Conservation (phyloP, 1,139 yeast genomes). For the Taiozyma onychis region DNA sequence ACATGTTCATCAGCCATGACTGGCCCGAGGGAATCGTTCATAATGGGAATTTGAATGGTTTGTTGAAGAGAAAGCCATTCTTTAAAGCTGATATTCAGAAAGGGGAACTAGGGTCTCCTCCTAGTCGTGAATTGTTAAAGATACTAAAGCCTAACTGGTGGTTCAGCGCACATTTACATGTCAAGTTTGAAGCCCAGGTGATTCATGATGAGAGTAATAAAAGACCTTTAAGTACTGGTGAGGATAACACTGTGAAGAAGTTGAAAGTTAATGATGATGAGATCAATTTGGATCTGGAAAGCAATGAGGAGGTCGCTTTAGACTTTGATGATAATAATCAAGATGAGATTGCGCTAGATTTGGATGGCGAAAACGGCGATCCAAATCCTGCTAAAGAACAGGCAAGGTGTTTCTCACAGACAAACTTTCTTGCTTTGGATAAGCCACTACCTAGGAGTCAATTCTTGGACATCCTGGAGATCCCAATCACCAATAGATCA, state of each 20-base stretch:
- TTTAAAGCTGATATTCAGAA: conserved; percentile 57
- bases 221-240: neutral
- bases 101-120: conserved; percentile 69
- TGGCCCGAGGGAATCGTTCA: conserved; percentile 87
- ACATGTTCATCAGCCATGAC: conserved; percentile 74
- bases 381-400: conserved; percentile 1
- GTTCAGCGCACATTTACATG: conserved; percentile 92
- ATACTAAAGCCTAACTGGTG: conserved; percentile 61
- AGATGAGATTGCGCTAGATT: conserved; percentile 18
- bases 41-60: conserved; percentile 47
- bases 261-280: conserved; percentile 31
- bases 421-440: conserved; percentile 75
- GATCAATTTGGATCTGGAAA: conserved; percentile 33
- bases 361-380: conserved; percentile 13
- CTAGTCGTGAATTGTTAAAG: conserved; percentile 51
- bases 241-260: conserved; percentile 14
- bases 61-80: conserved; percentile 59
- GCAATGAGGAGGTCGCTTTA: conserved; percentile 15
- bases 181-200: conserved; percentile 54
- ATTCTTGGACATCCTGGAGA: conserved; percentile 42
- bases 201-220: conserved; percentile 25
- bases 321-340: neutral
- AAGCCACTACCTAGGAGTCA: conserved; percentile 65
- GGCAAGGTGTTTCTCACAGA: conserved; percentile 26
- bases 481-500: conserved; percentile 28